These are phyloP conservation scores for Lathyrus sativus DNA, from an alignment of 306 rosid species.

Conservation along the genomic window DNA sequence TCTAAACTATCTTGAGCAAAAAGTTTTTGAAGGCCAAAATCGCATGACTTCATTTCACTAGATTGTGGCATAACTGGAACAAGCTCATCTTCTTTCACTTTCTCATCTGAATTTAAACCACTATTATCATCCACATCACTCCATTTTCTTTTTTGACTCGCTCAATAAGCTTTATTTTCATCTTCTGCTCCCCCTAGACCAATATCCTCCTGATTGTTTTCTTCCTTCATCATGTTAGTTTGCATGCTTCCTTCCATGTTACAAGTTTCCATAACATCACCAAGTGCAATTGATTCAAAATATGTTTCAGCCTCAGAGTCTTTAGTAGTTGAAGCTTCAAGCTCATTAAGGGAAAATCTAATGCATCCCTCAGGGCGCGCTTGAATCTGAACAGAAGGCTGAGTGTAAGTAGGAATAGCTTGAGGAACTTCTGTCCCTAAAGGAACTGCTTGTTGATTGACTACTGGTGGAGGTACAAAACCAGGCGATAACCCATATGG, in stretches of 20 bases:
- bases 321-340: no score
- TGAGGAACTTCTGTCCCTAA: no score
- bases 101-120: slow-evolving; percentile 4
- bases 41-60: slow-evolving; percentile 19
- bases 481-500: no score
- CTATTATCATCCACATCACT: background rate
- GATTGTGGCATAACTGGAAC: background rate
- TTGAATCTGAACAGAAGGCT: no score
- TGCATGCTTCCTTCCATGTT: slow-evolving; percentile 20
- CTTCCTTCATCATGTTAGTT: slow-evolving; percentile 3
- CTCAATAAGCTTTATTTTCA: background rate
- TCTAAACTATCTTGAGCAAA: background rate
- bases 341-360: no score
- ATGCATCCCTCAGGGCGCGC: no score
- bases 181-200: no score
- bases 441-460: no score
- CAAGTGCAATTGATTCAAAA: slow-evolving; percentile 10
- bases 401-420: no score
- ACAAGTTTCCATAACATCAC: slow-evolving; percentile 10
- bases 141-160: background rate
- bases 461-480: no score
- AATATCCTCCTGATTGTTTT: background rate
- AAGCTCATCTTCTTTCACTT: slow-evolving; percentile 12
- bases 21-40: slow-evolving; percentile 7
- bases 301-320: slow-evolving; percentile 15